phyloP scores from a whole-genome alignment of 2,329 filamentous ascomycete genomes.

The Aspergillus sp. region DNA sequence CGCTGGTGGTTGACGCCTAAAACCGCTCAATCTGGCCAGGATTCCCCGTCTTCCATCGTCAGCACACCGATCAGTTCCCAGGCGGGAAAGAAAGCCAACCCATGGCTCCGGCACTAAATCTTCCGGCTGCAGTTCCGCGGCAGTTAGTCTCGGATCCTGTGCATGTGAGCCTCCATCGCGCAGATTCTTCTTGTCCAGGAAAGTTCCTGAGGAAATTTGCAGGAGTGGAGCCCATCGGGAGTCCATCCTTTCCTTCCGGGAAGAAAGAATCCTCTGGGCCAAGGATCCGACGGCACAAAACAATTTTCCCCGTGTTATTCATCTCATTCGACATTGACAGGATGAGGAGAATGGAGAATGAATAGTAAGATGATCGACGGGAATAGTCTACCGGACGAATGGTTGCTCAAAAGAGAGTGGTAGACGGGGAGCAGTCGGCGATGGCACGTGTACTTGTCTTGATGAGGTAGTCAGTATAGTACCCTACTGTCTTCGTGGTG shows the following conservation, averaged over 20 bases:
- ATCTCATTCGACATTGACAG: not conserved
- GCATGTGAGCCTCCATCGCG: not conserved
- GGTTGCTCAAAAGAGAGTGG: no score
- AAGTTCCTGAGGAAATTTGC: not conserved
- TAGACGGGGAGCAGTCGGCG: no score
- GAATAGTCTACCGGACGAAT: not conserved
- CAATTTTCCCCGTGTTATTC: not conserved
- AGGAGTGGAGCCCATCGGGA: not conserved
- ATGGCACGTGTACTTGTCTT: no score
- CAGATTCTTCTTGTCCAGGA: not conserved
- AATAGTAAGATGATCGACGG: not conserved
- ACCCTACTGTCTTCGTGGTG: no score
- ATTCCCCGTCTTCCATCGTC: not conserved
- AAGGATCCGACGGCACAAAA: not conserved
- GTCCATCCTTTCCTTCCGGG: not conserved
- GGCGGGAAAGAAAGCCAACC: not conserved
- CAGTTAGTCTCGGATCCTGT: not conserved
- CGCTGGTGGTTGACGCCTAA: not conserved
- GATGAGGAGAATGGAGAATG: no score
- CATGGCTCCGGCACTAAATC: not conserved
- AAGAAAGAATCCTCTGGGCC: not conserved
- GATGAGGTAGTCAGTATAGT: no score
- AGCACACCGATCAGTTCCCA: constrained; percentile 5
- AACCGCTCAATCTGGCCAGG: not conserved
- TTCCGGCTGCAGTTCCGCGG: constrained; percentile 5